A percentile compares a stretch with the other conserved stretches of the same genome.
Evolutionary conservation across 1,139 yeast species (phyloP).

Genomic region (Magnusiomyces paraingens): DNA sequence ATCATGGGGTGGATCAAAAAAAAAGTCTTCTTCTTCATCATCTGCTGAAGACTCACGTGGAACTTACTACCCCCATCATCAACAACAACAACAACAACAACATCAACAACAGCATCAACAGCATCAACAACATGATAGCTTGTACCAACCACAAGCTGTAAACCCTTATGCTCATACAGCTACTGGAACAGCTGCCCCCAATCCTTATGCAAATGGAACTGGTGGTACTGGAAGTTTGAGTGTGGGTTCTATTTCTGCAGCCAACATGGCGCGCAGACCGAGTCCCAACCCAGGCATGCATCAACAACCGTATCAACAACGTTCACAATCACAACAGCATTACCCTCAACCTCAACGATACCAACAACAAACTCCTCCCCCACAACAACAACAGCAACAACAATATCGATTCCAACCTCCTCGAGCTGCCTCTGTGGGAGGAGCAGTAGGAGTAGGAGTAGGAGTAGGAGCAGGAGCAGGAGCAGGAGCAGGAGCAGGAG

Average conservation of each 20-base stretch:
- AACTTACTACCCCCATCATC: conserved; percentile 2
- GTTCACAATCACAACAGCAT: neutral
- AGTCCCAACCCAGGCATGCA: neutral
- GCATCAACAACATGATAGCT: neutral
- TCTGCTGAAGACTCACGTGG: neutral
- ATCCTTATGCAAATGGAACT: neutral
- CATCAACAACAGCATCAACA: neutral
- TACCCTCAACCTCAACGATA: neutral
- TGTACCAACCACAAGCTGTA: neutral
- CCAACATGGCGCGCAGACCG: too few species aligned
- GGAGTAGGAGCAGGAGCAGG: too few species aligned
- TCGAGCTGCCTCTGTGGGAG: too few species aligned
- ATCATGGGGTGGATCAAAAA: neutral
- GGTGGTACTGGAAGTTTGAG: neutral
- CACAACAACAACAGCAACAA: neutral
- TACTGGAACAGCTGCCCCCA: neutral
- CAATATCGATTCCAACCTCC: neutral
- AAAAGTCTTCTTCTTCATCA: neutral
- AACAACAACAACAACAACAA: neutral
- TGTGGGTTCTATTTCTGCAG: neutral
- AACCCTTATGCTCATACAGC: neutral
- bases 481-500: too few species aligned
- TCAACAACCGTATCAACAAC: neutral
- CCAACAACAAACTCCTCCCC: neutral
- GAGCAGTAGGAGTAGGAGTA: too few species aligned